Evolutionary conservation across 2,329 filamentous ascomycete species (phyloP), one percentile per base, ranked within the genome.

Genomic region (Ophiosphaerella korrae): DNA sequence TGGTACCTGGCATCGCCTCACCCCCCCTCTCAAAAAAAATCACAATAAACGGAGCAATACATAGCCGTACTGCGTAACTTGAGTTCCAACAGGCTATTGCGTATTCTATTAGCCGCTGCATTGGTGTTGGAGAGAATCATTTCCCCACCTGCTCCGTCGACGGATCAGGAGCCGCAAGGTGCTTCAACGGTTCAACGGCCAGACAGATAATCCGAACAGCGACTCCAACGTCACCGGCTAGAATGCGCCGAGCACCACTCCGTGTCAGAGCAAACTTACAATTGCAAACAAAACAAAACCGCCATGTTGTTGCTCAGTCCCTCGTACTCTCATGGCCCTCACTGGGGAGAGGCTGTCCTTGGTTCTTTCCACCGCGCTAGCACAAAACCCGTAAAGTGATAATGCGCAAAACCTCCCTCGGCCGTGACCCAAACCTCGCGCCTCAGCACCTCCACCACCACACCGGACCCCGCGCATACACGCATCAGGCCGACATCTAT

Each of bases 171-270:
- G 38, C 52, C 45, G 58, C 53, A 55, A 49, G 50, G 52, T 56
- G 52, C 43, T 51, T 11, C 26, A 29, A 29, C 6, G 26, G 26
- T 48, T 51, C 36, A 52, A 50, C 59, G 57, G 61, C 54, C 51
- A 55, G 53, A 57, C 55, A 60, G 60, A 61, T 67, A 61, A 55
- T 66, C 64, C 64, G 64, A 64, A 62, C 55, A 58, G 64, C 64
- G 64, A 67, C 63, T 40, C 54, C 64, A 55, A 46, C 50, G 48
- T 58, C 46, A 48, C 42, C 48, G 42, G 14, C 42, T 34, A 45
- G 44, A 48, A 46, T 38, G 42, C 44, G 18, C 46, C 48, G 34
- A 56, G 45, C 55, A 55, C 43, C 56, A 50, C 54, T 42, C 42
- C 55, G 42, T 31, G 45, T 45, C 50, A 32, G 34, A 49, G 33